Percentiles rank a stretch among this genome's conserved stretches.
These are phyloP conservation scores for Sanghuangporus sanghuang DNA, from an alignment of 1,284 basidiomycete genomes.

Conservation along the genomic window DNA sequence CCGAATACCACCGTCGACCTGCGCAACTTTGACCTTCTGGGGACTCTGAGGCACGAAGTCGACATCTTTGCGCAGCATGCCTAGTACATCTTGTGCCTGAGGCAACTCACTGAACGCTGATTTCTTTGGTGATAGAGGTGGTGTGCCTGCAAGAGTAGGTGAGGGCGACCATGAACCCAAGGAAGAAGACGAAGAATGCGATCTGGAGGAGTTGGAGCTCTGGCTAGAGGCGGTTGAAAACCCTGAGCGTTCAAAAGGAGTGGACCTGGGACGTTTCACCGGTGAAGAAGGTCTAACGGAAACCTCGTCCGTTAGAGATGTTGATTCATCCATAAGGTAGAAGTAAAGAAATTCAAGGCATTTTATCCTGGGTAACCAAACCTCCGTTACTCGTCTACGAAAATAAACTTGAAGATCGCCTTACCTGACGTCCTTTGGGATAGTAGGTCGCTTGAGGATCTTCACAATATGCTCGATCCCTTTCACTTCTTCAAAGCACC, in stretches of 20 bases:
- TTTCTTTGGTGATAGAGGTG: conserved; percentile 14
- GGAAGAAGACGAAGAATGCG: conserved; percentile 27
- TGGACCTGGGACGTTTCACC: conserved; percentile 3
- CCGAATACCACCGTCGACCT: conserved; percentile 29
- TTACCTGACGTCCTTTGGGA: conserved; percentile 79
- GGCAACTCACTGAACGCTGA: background rate
- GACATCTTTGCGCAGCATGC: conserved; percentile 63
- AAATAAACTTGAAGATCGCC: conserved; percentile 22
- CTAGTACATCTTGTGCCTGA: conserved; percentile 40
- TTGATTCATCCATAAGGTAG: conserved; percentile 77
- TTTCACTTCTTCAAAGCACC: conserved; percentile 68
- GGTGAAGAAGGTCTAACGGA: conserved; percentile 7
- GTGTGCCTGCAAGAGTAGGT: conserved; percentile 16
- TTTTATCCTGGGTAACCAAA: conserved; percentile 65
- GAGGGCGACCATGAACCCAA: conserved; percentile 19
- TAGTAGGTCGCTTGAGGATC: conserved; percentile 76
- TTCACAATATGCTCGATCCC: conserved; percentile 80
- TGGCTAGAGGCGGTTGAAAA: conserved; percentile 17
- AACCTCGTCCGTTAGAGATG: conserved; percentile 5
- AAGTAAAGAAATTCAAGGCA: conserved; percentile 91
- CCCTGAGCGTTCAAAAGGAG: background rate
- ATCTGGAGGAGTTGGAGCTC: conserved; percentile 26
- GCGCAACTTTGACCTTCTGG: conserved; percentile 40
- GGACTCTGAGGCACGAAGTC: conserved; percentile 68
- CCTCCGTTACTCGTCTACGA: background rate